Conservation (phyloP, 169 alveolate species). For the Babesia divergens region DNA sequence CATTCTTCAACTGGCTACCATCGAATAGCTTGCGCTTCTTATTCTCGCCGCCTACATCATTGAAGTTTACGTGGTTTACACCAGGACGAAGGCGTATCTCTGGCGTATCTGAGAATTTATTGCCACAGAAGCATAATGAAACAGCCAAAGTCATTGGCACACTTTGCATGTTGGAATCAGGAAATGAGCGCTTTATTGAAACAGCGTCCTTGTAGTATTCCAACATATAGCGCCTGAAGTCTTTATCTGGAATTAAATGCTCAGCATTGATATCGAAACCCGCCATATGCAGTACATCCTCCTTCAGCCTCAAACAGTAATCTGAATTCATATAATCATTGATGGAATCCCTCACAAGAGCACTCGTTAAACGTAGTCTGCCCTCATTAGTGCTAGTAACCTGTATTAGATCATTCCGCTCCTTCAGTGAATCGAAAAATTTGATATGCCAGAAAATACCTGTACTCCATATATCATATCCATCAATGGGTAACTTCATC, state of each 20-base stretch:
- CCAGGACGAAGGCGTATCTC: too few species aligned
- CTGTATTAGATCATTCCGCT: not conserved
- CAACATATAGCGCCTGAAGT: not conserved
- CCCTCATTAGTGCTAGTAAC: not conserved
- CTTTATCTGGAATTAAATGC: not conserved
- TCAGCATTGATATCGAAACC: constrained; percentile 13
- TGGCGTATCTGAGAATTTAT: too few species aligned
- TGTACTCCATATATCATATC: not conserved
- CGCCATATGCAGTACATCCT: constrained; percentile 21
- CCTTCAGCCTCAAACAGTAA: constrained; percentile 22
- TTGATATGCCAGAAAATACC: constrained; percentile 23
- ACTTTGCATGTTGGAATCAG: not conserved
- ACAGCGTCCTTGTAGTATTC: not conserved
- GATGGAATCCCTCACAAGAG: not conserved
- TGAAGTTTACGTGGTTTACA: too few species aligned
- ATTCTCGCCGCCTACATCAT: too few species aligned
- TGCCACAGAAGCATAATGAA: not conserved
- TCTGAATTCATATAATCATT: constrained; percentile 13
- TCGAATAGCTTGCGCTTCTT: too few species aligned
- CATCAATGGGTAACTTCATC: not conserved
- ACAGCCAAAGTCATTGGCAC: constrained; percentile 11
- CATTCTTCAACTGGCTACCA: too few species aligned
- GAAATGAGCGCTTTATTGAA: not conserved
- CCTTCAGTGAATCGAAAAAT: constrained; percentile 11
- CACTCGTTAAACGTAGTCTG: not conserved